These are phyloP conservation scores for Diaporthe sp. DNA, from an alignment of 2,329 filamentous ascomycete genomes.

Conservation along the genomic window DNA sequence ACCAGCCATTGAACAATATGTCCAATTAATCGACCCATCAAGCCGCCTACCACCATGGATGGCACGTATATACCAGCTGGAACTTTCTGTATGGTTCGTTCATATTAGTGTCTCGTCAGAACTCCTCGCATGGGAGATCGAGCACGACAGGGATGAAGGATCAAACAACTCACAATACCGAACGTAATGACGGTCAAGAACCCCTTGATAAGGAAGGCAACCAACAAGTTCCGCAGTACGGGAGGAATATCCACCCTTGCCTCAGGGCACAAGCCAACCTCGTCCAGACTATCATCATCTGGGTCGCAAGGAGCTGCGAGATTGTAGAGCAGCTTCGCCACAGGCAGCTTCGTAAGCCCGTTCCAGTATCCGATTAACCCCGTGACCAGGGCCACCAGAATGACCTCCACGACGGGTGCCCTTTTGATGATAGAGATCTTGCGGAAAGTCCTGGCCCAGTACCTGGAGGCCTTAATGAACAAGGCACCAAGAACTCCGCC, in stretches of 20 bases:
- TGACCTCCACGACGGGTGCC: slow-evolving; percentile 87
- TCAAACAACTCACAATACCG: slow-evolving; percentile 74
- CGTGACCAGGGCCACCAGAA: slow-evolving; percentile 88
- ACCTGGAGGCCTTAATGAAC: slow-evolving; percentile 94
- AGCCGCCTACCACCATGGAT: slow-evolving; percentile 96
- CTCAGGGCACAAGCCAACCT: slow-evolving; percentile 83
- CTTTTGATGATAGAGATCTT: slow-evolving; percentile 84
- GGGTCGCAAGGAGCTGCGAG: slow-evolving; percentile 89
- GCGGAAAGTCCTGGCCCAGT: slow-evolving; percentile 92
- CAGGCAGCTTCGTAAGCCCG: slow-evolving; percentile 86
- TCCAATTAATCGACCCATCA: slow-evolving; percentile 90
- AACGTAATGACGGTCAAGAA: slow-evolving; percentile 92
- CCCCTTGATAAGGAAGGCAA: slow-evolving; percentile 91
- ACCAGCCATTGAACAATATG: slow-evolving; percentile 88
- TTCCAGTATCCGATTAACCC: slow-evolving; percentile 95
- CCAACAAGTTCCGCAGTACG: slow-evolving; percentile 78
- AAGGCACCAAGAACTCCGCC: slow-evolving; percentile 89
- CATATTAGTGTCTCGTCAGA: background rate
- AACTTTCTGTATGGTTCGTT: slow-evolving; percentile 73
- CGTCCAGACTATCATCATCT: slow-evolving; percentile 72
- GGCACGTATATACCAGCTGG: slow-evolving; percentile 98
- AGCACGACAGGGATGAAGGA: background rate
- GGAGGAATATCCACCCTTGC: slow-evolving; percentile 81
- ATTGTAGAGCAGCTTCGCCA: slow-evolving; percentile 91
- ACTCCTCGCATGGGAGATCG: background rate